phyloP scores from a whole-genome alignment of 805 yeast genomes.

The Zygosaccharomyces kombuchaensis region DNA sequence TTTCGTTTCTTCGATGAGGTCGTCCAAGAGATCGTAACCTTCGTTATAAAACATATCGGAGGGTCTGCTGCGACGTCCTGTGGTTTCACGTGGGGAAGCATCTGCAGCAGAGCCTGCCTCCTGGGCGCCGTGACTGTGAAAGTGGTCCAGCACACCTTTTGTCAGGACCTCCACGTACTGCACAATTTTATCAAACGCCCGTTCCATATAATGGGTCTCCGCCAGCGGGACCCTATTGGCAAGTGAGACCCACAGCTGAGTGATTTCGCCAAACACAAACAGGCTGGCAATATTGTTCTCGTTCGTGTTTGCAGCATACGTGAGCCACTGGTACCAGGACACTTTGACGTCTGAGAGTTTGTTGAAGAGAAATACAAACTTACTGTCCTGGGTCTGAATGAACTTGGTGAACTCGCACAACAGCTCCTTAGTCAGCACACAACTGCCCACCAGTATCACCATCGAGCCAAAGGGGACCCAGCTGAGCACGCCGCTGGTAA shows the following conservation, averaged over 20 bases:
- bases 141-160: not conserved
- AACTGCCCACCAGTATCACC: slow-evolving; percentile 7
- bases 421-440: slow-evolving; percentile 17
- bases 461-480: slow-evolving; percentile 17
- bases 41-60: slow-evolving; percentile 4
- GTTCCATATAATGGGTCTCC: slow-evolving; percentile 11
- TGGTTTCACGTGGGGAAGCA: not conserved
- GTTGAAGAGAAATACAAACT: slow-evolving; percentile 13
- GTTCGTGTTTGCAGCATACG: slow-evolving; percentile 11
- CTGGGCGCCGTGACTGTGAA: slow-evolving; percentile 2
- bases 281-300: slow-evolving; percentile 10
- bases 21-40: slow-evolving; percentile 23
- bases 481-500: slow-evolving; percentile 11
- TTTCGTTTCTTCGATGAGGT: slow-evolving; percentile 16
- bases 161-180: slow-evolving; percentile 4
- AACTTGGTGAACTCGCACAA: slow-evolving; percentile 17
- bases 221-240: slow-evolving; percentile 11
- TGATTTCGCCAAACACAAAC: slow-evolving; percentile 16
- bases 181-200: slow-evolving; percentile 8
- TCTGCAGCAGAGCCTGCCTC: not conserved
- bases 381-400: slow-evolving; percentile 18
- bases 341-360: slow-evolving; percentile 16
- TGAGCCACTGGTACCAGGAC: slow-evolving; percentile 16
- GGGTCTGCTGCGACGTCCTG: not conserved
- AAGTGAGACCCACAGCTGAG: slow-evolving; percentile 14